phyloP scores from a whole-genome alignment of 768 basidiomycete genomes.

The Tylopilus vinaceipallidus region DNA sequence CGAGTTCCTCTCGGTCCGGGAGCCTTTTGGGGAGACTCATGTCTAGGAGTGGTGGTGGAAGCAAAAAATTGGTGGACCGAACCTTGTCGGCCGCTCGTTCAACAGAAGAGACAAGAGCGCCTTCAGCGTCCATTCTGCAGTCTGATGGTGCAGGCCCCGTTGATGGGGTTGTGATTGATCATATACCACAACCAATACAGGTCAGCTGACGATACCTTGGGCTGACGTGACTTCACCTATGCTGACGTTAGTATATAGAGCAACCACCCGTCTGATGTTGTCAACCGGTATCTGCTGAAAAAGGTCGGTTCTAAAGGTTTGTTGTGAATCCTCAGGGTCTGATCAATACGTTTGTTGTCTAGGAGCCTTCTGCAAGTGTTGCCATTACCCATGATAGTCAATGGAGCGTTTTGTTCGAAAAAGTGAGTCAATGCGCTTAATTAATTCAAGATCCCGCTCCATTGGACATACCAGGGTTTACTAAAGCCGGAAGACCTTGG shows the following conservation, averaged over 20 bases:
- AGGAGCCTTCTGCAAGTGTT: slow-evolving; percentile 12
- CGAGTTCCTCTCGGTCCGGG: not conserved
- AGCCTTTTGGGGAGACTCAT: slow-evolving; percentile 3
- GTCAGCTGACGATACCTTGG: not conserved
- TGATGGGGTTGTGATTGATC: not conserved
- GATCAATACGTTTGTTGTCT: not conserved
- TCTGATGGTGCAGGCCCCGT: not conserved
- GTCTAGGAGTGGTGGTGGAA: not conserved
- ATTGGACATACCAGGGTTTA: slow-evolving; percentile 2
- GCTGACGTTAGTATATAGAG: not conserved
- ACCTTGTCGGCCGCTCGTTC: not conserved
- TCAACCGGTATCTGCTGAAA: slow-evolving; percentile 14
- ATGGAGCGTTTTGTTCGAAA: slow-evolving; percentile 12
- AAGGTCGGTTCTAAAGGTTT: slow-evolving; percentile 4
- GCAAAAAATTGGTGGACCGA: not conserved
- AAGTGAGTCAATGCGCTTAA: not conserved
- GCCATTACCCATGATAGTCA: slow-evolving; percentile 14
- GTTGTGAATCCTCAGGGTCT: not conserved
- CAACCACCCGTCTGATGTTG: slow-evolving; percentile 13
- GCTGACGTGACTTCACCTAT: not conserved
- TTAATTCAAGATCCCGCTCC: not conserved
- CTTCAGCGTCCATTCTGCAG: not conserved
- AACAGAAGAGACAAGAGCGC: not conserved
- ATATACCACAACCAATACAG: not conserved
- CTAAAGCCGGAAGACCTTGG: slow-evolving; percentile 5